Evolutionary conservation across 164 flowering plant species (phyloP), one percentile per base, ranked within the genome.

Genomic region (Aristolochia californica): DNA sequence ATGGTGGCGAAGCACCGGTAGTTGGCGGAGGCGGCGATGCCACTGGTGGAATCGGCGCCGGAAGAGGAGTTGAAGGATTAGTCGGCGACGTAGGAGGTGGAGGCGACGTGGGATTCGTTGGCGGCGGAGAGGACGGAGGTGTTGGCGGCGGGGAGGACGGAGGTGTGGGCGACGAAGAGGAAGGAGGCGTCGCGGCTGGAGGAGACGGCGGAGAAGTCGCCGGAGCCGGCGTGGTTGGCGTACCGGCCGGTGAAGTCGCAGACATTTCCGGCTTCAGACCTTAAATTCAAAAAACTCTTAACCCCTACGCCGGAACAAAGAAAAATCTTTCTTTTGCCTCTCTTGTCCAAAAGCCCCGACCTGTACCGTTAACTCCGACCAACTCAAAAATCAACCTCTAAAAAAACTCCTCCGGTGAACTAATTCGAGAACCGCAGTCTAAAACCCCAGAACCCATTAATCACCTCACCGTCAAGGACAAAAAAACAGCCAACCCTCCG

Each of bases 121-220:
- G 23, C 4, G 65, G 61, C 13, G 66, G 62, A 4, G 65, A 22
- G 27, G 75, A 13, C 40, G 40, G 40, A 34, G 40, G 40, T 1
- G 40, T 5, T 12, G 40, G 40, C 0, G 40, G 49, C 49, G 21
- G 5, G 2, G 49, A 16, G 11, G 50, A n/a, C 10, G 50, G 20
- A 2, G 53, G 24, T 13, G 55, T 14, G 9, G 62, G 40, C 21
- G 62, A 18, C 25, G 62, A 34, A n/a, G 62, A 30, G 2, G 66
- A 65, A 4, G 74, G 61, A 2, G 79, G 57, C 43, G 77, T 28
- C 43, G 78, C 57, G 25, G 38, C 25, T 24, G 50, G 53, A 48
- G 47, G 24, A 26, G 28, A 28, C 22, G 40, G 17, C 30, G 26
- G 38, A 14, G 26, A 17, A 20, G 5, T 12, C 45, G 43, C 59